A percentile compares a stretch with the other conserved stretches of the same genome.
These are phyloP conservation scores for Hirsutella rhossiliensis DNA, from an alignment of 2,329 filamentous ascomycete species.

Conservation along the genomic window DNA sequence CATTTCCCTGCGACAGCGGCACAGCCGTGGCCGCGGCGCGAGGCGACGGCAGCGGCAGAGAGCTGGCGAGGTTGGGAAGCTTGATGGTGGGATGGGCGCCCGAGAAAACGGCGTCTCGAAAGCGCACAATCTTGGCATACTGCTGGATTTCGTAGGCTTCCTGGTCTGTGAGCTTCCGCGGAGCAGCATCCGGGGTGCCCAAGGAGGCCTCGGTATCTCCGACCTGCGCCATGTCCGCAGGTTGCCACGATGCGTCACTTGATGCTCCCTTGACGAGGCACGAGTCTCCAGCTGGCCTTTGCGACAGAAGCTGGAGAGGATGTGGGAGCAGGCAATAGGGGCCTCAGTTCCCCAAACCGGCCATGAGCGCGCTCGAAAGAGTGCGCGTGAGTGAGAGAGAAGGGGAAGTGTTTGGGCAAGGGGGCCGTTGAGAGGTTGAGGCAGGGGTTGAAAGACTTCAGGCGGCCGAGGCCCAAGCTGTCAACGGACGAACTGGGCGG, in stretches of 20 bases:
- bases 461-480: background rate
- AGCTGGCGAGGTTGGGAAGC: slow-evolving; percentile 29
- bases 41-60: slow-evolving; percentile 6
- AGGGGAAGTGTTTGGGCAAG: no score
- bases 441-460: no score
- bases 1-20: slow-evolving; percentile 2
- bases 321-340: no score
- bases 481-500: background rate
- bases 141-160: slow-evolving; percentile 49
- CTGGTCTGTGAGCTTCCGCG: slow-evolving; percentile 25
- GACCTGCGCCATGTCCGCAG: slow-evolving; percentile 15
- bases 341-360: no score
- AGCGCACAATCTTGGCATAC: slow-evolving; percentile 68
- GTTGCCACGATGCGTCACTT: slow-evolving; percentile 4
- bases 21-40: slow-evolving; percentile 1
- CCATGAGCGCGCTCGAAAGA: no score
- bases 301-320: background rate
- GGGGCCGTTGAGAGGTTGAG: background rate
- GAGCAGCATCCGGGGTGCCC: slow-evolving; percentile 7
- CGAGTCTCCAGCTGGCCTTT: background rate
- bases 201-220: slow-evolving; percentile 8
- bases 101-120: slow-evolving; percentile 71
- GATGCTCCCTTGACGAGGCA: background rate
- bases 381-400: no score
- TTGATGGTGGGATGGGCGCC: slow-evolving; percentile 59